Evolutionary conservation across 306 rosid species (phyloP).

Genomic region (Corylus heterophylla): DNA sequence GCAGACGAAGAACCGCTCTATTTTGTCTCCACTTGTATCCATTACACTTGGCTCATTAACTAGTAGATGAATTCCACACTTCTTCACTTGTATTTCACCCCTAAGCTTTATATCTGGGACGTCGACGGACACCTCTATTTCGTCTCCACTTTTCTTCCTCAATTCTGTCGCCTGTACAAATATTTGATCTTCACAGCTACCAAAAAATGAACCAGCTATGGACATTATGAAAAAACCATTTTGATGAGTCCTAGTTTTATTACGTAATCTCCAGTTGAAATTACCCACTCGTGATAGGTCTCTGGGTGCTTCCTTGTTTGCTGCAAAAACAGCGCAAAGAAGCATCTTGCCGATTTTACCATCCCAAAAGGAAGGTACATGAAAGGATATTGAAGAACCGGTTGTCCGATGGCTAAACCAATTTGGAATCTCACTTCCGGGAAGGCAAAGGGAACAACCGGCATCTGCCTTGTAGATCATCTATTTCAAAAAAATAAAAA

Average conservation of each 20-base stretch:
- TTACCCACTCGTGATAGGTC: no score
- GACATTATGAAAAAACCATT: no score
- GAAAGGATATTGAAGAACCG: background rate
- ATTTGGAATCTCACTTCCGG: background rate
- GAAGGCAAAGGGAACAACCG: background rate
- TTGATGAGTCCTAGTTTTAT: no score
- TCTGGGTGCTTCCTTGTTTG: background rate
- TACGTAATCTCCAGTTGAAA: fast-evolving
- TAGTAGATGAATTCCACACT: background rate
- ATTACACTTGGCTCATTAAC: background rate
- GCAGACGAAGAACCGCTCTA: no score
- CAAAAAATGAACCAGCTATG: no score
- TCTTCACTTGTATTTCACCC: background rate
- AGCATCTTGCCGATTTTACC: background rate
- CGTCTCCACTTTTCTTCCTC: background rate
- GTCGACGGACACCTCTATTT: background rate
- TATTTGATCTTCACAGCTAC: no score
- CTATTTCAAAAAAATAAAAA: no score
- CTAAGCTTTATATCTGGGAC: background rate
- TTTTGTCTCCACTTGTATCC: no score
- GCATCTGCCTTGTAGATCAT: no score
- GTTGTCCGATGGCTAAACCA: background rate
- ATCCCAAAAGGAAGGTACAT: background rate
- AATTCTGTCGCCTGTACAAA: fast-evolving
- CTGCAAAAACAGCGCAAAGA: background rate